Evolutionary conservation across 2,329 filamentous ascomycete genomes (phyloP), one percentile per base, ranked within the genome.

Genomic region (Aspergillus proliferans): DNA sequence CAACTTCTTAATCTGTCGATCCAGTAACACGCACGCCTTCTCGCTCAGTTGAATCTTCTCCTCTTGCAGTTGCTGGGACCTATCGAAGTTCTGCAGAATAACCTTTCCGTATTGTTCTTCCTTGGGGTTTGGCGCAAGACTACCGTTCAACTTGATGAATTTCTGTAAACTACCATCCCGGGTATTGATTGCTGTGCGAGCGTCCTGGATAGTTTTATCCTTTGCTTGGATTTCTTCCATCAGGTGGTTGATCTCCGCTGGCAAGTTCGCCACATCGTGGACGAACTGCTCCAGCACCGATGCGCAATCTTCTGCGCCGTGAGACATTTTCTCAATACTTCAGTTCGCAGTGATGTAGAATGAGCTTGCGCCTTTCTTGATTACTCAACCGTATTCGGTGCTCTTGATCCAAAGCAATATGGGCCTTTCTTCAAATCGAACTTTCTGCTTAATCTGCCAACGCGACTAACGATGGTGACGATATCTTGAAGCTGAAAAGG

Each of bases 221-320:
- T 85, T 85, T 52, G 81, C 82, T 57, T 82, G 76, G 40, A 85
- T 82, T 58, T 85, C 82, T 58, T 85, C 82, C 64, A 84, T 80
- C 48, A 85, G 69, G 69, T 85, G 82, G 8, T 76, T 79, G 43
- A 85, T 80, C 60, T 85, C 82, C 2, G 80, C 80, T 0, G 82
- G 82, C 14, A 84, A 67, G 53, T 85, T 85, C 18, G 74, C 73
- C 41, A 70, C 80, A 75, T 85, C 82, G 59, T 85, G 81, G 21
- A 83, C 77, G 58, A 84, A 85, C 59, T 83, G 79, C 61, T 85
- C 82, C 42, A 85, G 67, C 14, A 85, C 80, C 6, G 80, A 77
- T 6, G 82, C 81, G 43, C 81, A 79, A 64, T 85, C 82, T 57
- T 84, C 82, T 38, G 76, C 70, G 39, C 69, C 66, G 51, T 71